A percentile compares a stretch with the other conserved stretches of the same genome.
Conservation (phyloP, 208 protist species). For the Trypanosoma brucei region DNA sequence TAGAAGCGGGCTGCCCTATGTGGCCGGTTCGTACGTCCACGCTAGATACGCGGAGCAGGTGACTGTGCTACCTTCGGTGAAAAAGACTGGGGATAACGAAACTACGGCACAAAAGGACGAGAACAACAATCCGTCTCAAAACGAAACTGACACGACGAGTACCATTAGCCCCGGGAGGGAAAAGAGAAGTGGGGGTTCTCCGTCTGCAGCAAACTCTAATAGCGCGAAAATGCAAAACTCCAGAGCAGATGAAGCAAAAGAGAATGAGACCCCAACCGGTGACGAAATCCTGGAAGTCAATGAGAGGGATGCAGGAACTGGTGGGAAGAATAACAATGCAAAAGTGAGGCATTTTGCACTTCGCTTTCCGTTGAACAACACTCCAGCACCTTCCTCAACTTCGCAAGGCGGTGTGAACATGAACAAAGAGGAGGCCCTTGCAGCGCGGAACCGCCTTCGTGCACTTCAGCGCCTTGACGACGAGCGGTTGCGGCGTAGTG, state of each 20-base stretch:
- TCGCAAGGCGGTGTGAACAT: slow-evolving; percentile 28
- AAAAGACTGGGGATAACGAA: too few species aligned
- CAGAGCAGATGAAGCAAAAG: neutral
- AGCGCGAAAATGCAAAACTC: neutral
- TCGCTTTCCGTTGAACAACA: slow-evolving; percentile 12
- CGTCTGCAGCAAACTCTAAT: too few species aligned
- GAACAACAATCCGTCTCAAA: too few species aligned
- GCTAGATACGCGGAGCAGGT: slow-evolving; percentile 22
- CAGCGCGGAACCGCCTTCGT: slow-evolving; percentile 29
- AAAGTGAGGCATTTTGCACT: slow-evolving; percentile 3
- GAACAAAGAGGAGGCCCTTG: slow-evolving; percentile 23
- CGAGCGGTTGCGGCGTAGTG: slow-evolving; percentile 34
- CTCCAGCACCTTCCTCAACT: neutral
- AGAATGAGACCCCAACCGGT: neutral
- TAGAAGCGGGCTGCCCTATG: slow-evolving; percentile 57
- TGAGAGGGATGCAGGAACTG: too few species aligned
- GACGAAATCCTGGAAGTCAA: neutral
- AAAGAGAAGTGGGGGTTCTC: too few species aligned
- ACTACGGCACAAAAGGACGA: too few species aligned
- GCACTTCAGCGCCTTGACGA: slow-evolving; percentile 48
- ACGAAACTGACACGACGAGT: too few species aligned
- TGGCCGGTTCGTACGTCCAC: slow-evolving; percentile 41
- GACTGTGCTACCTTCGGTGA: neutral
- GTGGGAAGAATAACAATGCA: neutral
- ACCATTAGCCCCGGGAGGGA: too few species aligned